phyloP scores from a whole-genome alignment of 306 rosid species.

The Trichosanthes truncata region DNA sequence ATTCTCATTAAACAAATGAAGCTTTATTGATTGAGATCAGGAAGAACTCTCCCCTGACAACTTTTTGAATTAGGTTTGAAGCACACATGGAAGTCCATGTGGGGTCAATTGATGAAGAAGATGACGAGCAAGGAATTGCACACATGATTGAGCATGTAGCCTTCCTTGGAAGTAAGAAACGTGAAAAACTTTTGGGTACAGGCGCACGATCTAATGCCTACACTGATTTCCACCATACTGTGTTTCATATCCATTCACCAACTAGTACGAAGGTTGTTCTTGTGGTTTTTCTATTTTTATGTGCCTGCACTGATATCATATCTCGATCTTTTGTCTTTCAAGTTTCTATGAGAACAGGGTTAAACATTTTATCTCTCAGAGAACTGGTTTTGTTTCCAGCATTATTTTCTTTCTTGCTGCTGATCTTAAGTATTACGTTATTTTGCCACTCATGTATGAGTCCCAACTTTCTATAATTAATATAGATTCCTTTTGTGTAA shows the following conservation, averaged over 20 bases:
- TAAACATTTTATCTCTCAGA: background rate
- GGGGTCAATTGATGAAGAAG: slow-evolving; percentile 95
- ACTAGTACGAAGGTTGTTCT: slow-evolving; percentile 65
- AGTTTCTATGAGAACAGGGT: background rate
- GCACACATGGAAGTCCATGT: slow-evolving; percentile 98
- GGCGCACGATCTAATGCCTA: slow-evolving; percentile 99
- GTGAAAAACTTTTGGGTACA: slow-evolving; percentile 95
- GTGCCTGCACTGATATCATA: background rate
- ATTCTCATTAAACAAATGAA: background rate
- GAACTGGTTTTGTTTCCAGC: background rate
- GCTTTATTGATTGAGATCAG: background rate
- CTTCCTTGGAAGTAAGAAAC: slow-evolving; percentile 98
- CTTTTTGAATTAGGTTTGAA: slow-evolving; percentile 63
- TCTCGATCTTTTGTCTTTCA: background rate
- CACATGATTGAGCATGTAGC: slow-evolving; percentile 99
- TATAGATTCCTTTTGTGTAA: background rate
- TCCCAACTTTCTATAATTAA: background rate
- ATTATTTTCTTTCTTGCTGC: background rate
- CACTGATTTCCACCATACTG: slow-evolving; percentile 98
- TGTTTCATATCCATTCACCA: slow-evolving; percentile 97
- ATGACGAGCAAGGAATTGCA: slow-evolving; percentile 95
- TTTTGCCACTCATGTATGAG: background rate
- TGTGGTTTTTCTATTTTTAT: background rate
- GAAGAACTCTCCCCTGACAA: background rate
- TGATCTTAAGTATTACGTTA: background rate